A percentile compares a stretch with the other conserved stretches of the same genome.
Conservation (phyloP, 2,329 filamentous ascomycete species). For the Fusarium neocosmosporiellum region DNA sequence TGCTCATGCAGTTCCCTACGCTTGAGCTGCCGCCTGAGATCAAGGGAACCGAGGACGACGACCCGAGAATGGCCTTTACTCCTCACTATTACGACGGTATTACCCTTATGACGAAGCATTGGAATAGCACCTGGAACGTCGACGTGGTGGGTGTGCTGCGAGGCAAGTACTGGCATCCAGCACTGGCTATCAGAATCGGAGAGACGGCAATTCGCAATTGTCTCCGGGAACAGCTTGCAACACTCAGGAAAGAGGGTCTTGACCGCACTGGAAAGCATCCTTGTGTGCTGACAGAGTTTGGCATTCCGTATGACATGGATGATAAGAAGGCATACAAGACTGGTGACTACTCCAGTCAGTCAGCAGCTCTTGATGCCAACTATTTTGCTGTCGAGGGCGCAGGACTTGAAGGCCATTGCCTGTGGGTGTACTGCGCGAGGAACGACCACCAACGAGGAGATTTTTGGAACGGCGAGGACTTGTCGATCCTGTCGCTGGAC, state of each 20-base stretch:
- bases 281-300: slow-evolving; percentile 92
- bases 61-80: slow-evolving; percentile 89
- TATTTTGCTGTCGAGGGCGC: slow-evolving; percentile 92
- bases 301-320: slow-evolving; percentile 99
- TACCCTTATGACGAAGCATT: slow-evolving; percentile 97
- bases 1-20: slow-evolving; percentile 92
- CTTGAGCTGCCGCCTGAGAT: slow-evolving; percentile 90
- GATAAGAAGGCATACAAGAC: slow-evolving; percentile 95
- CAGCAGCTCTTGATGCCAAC: slow-evolving; percentile 93
- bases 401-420: slow-evolving; percentile 82
- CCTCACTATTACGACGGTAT: slow-evolving; percentile 98
- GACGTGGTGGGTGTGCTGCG: slow-evolving; percentile 93
- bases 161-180: slow-evolving; percentile 87
- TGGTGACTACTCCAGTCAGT: slow-evolving; percentile 93
- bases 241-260: slow-evolving; percentile 86
- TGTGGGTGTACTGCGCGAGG: slow-evolving; percentile 87
- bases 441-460: slow-evolving; percentile 93
- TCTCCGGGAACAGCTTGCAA: slow-evolving; percentile 86
- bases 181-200: slow-evolving; percentile 91
- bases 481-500: slow-evolving; percentile 89
- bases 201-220: slow-evolving; percentile 95
- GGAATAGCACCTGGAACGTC: slow-evolving; percentile 97
- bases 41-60: slow-evolving; percentile 89
- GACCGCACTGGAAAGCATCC: slow-evolving; percentile 90
- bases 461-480: slow-evolving; percentile 96